Percentiles rank a stretch among this genome's conserved stretches.
Evolutionary conservation across 1,284 basidiomycete genomes (phyloP).

Genomic region (Pseudozyma flocculosa): DNA sequence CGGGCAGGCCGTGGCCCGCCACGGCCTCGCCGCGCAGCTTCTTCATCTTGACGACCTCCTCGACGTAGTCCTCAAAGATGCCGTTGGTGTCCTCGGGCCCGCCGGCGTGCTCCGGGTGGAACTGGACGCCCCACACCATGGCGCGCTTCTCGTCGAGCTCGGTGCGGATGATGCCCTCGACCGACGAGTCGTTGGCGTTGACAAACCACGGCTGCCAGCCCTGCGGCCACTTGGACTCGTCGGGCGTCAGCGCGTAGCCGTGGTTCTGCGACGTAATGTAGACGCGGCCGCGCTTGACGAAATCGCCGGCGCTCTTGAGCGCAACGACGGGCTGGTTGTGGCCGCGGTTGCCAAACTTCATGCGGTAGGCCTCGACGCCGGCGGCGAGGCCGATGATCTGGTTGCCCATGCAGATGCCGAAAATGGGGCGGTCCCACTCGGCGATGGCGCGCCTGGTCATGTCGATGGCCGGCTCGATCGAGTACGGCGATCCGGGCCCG

Average conservation of each 20-base stretch:
- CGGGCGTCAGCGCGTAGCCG: conserved; percentile 57
- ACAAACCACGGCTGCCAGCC: conserved; percentile 56
- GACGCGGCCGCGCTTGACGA: conserved; percentile 89
- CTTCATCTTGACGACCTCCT: conserved; percentile 49
- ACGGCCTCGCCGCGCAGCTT: conserved; percentile 16
- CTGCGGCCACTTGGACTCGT: conserved; percentile 52
- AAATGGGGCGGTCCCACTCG: conserved; percentile 90
- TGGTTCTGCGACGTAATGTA: conserved; percentile 80
- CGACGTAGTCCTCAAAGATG: conserved; percentile 55
- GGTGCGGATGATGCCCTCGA: conserved; percentile 54
- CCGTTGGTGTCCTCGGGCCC: conserved; percentile 56
- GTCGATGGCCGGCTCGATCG: conserved; percentile 81
- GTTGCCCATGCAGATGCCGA: conserved; percentile 93
- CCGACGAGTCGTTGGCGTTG: conserved; percentile 56
- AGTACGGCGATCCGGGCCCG: conserved; percentile 89
- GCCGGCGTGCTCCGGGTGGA: conserved; percentile 56
- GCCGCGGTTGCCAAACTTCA: conserved; percentile 98
- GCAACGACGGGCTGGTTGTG: conserved; percentile 98
- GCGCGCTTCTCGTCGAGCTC: conserved; percentile 28
- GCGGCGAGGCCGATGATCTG: conserved; percentile 90
- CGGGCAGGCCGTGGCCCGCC: conserved; percentile 23
- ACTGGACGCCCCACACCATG: conserved; percentile 55
- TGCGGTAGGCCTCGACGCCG: conserved; percentile 91
- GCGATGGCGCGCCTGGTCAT: conserved; percentile 73
- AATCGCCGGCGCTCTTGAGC: conserved; percentile 76